These are phyloP conservation scores for Rhypophila decipiens DNA, from an alignment of 495 filamentous ascomycete genomes.

Conservation along the genomic window DNA sequence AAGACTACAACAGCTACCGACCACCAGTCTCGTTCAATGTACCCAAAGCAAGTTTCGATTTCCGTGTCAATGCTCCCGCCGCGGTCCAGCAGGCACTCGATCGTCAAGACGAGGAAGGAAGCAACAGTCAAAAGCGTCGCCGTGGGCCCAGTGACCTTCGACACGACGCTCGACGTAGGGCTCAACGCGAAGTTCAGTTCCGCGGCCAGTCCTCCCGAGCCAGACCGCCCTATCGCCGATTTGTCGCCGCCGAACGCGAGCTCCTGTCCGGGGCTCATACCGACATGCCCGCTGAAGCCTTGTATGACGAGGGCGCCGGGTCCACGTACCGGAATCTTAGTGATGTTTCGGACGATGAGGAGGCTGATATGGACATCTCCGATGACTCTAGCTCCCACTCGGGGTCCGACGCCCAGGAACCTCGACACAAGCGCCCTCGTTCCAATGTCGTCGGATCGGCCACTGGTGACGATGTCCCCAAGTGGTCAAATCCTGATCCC, in stretches of 20 bases:
- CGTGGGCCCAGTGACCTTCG: conserved; percentile 1
- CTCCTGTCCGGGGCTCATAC: conserved; percentile 30
- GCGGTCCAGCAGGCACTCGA: too few species aligned
- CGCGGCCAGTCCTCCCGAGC: too few species aligned
- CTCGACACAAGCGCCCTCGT: conserved; percentile 44
- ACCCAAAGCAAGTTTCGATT: too few species aligned
- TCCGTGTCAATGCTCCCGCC: conserved; percentile 34
- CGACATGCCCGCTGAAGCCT: conserved; percentile 24
- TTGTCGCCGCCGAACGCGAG: conserved; percentile 32
- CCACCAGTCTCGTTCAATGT: too few species aligned
- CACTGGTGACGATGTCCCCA: conserved; percentile 48
- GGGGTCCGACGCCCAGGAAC: conserved; percentile 34
- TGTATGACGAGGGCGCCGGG: conserved; percentile 29
- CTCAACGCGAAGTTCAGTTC: background rate
- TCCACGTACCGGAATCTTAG: conserved; percentile 44
- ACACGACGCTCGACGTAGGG: conserved; percentile 1
- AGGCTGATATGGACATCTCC: conserved; percentile 60
- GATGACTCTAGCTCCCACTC: conserved; percentile 50
- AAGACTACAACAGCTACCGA: too few species aligned
- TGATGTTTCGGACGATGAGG: conserved; percentile 67
- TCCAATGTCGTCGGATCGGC: conserved; percentile 21
- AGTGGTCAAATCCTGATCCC: conserved; percentile 92
- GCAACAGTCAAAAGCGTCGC: background rate
- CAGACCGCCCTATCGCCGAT: too few species aligned
- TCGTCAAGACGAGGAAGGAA: too few species aligned